phyloP scores from a whole-genome alignment of 2,329 filamentous ascomycete genomes.

The Laburnicola sp. region DNA sequence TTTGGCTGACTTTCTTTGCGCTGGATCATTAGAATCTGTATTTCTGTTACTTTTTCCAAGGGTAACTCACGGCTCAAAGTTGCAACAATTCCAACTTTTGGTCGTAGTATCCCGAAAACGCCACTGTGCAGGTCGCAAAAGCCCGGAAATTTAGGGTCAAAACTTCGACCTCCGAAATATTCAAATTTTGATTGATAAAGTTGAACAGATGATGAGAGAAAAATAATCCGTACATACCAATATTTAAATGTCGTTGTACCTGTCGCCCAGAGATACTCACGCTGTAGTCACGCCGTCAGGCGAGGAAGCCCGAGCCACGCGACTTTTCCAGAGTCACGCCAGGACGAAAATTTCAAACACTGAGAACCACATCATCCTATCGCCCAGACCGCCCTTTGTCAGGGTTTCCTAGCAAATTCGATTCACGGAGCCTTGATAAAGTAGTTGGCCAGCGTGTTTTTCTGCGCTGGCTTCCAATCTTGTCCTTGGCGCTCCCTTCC shows the following conservation, averaged over 20 bases:
- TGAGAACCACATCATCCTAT: not conserved
- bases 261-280: not conserved
- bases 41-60: too few species aligned
- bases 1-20: too few species aligned
- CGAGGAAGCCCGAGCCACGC: constrained; percentile 5
- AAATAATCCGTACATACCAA: not conserved
- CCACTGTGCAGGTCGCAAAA: too few species aligned
- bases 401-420: not conserved
- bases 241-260: not conserved
- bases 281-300: constrained; percentile 4
- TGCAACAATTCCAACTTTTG: not conserved
- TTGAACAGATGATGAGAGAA: too few species aligned
- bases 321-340: constrained; percentile 5
- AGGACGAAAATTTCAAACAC: not conserved
- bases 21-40: too few species aligned
- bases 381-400: not conserved
- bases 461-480: constrained; percentile 24
- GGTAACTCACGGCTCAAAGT: too few species aligned
- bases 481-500: constrained; percentile 38
- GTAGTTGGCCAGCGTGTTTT: constrained; percentile 41
- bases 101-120: not conserved
- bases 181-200: too few species aligned
- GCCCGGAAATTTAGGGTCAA: too few species aligned
- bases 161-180: too few species aligned
- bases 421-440: constrained; percentile 25